Percentiles rank a stretch among this genome's conserved stretches.
phyloP scores from a whole-genome alignment of 139 green algal species.

The Desmodesmus armatus region DNA sequence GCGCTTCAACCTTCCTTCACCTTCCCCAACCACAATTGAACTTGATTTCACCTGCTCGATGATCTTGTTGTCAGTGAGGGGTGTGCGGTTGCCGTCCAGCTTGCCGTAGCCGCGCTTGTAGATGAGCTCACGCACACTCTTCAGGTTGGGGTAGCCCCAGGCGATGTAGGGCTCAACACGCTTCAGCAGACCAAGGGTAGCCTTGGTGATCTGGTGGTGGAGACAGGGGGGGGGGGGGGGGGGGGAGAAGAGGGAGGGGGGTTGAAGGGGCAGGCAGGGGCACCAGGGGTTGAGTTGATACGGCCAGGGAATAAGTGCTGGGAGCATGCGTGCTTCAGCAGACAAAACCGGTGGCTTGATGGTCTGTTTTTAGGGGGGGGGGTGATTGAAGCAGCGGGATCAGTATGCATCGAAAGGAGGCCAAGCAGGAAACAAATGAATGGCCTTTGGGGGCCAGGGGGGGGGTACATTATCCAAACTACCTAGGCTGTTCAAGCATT shows the following conservation, averaged over 20 bases:
- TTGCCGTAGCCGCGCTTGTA: constrained; percentile 99
- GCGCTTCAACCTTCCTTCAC: no score
- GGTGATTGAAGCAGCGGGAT: no score
- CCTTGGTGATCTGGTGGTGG: constrained; percentile 94
- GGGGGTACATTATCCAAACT: no score
- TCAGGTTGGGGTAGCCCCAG: constrained; percentile 98
- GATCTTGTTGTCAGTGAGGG: constrained; percentile 97
- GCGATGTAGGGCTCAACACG: constrained; percentile 98
- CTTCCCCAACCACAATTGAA: neutral
- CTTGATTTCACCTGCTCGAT: constrained; percentile 93
- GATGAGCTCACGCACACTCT: constrained; percentile 98
- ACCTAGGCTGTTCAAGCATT: no score
- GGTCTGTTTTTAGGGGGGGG: neutral
- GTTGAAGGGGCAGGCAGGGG: neutral
- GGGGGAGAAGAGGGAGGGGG: neutral
- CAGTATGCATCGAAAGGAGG: no score
- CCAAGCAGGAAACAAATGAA: no score
- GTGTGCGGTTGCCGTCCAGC: constrained; percentile 89
- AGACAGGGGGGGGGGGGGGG: neutral
- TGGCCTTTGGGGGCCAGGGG: no score
- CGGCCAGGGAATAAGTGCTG: neutral
- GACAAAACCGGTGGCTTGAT: neutral
- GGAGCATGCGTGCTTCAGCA: neutral
- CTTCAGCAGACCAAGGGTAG: constrained; percentile 95
- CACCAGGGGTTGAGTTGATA: neutral